Evolutionary conservation across 2,329 filamentous ascomycete genomes (phyloP).

Genomic region (Thermochaetoides dissita): DNA sequence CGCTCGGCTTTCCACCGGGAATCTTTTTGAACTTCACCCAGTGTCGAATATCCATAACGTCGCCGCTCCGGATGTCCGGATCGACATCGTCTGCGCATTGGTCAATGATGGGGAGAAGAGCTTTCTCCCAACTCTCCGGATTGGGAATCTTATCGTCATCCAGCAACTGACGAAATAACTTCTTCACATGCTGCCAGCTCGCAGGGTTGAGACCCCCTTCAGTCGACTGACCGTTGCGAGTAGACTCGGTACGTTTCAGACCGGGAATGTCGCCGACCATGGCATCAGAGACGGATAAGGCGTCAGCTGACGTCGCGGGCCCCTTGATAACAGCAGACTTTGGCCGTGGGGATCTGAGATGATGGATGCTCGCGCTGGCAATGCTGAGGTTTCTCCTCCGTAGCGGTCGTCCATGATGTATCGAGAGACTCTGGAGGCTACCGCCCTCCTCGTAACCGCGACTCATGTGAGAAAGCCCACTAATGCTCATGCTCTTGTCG

Average conservation of each 20-base stretch:
- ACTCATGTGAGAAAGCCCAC: slow-evolving; percentile 53
- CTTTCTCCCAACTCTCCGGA: slow-evolving; percentile 70
- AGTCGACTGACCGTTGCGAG: slow-evolving; percentile 59
- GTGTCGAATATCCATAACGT: slow-evolving; percentile 93
- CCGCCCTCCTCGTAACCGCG: slow-evolving; percentile 55
- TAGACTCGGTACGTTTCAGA: slow-evolving; percentile 66
- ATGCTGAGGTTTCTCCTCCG: slow-evolving; percentile 74
- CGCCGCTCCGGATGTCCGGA: slow-evolving; percentile 76
- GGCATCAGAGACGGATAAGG: slow-evolving; percentile 32
- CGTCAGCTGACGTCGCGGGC: slow-evolving; percentile 37
- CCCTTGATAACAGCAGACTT: slow-evolving; percentile 44
- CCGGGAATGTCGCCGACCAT: slow-evolving; percentile 26
- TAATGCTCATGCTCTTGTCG: slow-evolving; percentile 63
- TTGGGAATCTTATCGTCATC: slow-evolving; percentile 62
- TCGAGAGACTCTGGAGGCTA: slow-evolving; percentile 41
- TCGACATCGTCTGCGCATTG: slow-evolving; percentile 89
- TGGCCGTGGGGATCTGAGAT: slow-evolving; percentile 59
- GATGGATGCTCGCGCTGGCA: slow-evolving; percentile 54
- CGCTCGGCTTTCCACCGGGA: slow-evolving; percentile 72
- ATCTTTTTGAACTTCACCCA: slow-evolving; percentile 98
- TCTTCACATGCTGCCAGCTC: slow-evolving; percentile 77
- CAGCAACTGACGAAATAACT: slow-evolving; percentile 69
- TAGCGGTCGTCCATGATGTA: slow-evolving; percentile 41
- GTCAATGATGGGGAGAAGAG: slow-evolving; percentile 76
- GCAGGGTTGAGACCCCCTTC: slow-evolving; percentile 76